Percentiles rank a stretch among this genome's conserved stretches.
These are phyloP conservation scores for Phoma sp. DNA, from an alignment of 2,329 filamentous ascomycete species.

Conservation along the genomic window DNA sequence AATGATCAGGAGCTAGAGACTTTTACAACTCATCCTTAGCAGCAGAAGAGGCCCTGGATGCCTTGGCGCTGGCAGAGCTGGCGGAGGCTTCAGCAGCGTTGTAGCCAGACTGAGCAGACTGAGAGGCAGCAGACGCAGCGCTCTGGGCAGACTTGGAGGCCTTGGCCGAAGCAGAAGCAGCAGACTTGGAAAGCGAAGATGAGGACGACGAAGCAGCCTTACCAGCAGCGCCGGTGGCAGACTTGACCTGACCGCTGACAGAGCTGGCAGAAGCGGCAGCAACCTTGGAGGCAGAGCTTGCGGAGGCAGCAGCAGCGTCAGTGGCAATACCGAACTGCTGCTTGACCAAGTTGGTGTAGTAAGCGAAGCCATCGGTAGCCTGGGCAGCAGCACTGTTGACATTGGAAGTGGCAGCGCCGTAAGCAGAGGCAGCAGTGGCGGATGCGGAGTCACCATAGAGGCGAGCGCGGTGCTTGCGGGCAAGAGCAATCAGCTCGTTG, in stretches of 20 bases:
- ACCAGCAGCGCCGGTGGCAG: constrained; percentile 26
- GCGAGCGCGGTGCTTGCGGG: constrained; percentile 82
- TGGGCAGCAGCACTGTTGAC: constrained; percentile 78
- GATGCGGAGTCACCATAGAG: constrained; percentile 71
- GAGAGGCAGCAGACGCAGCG: constrained; percentile 41
- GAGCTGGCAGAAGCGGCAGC: constrained; percentile 29
- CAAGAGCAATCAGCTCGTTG: constrained; percentile 87
- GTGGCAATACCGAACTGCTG: constrained; percentile 53
- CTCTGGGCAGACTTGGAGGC: constrained; percentile 42
- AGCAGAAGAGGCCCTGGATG: constrained; percentile 28
- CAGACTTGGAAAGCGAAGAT: constrained; percentile 41
- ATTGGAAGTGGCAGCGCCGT: constrained; percentile 51
- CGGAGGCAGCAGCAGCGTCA: constrained; percentile 29
- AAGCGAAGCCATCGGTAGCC: constrained; percentile 61
- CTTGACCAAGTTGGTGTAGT: constrained; percentile 50
- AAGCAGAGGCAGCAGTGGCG: constrained; percentile 62
- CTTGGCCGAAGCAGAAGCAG: constrained; percentile 38
- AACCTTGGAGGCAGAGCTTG: constrained; percentile 31
- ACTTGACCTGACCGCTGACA: constrained; percentile 35
- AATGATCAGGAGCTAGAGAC: neutral
- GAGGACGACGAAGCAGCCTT: constrained; percentile 43
- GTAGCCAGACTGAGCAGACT: constrained; percentile 41
- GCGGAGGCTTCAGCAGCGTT: constrained; percentile 42
- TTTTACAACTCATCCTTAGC: constrained; percentile 55
- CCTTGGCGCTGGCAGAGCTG: constrained; percentile 25